Evolutionary conservation across 2,329 filamentous ascomycete genomes (phyloP).

Genomic region (Trichoderma pleuroti): DNA sequence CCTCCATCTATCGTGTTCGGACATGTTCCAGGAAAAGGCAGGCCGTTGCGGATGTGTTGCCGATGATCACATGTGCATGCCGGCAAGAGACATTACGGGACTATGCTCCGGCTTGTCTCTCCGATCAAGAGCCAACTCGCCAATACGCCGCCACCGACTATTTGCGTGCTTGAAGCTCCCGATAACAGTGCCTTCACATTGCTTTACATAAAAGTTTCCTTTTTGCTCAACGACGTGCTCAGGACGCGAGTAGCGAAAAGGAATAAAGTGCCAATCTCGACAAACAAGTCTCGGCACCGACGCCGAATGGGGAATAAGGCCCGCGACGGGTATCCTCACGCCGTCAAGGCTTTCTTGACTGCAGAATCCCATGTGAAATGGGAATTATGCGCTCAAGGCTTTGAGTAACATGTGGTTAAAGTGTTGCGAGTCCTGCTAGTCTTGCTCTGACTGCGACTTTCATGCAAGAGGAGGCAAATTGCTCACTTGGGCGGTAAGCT

Average conservation of each 20-base stretch:
- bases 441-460: background rate
- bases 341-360: background rate
- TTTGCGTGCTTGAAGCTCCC: background rate
- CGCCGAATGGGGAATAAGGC: conserved; percentile 5
- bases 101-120: background rate
- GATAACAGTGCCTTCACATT: background rate
- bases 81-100: background rate
- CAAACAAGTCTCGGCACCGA: conserved; percentile 3
- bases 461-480: background rate
- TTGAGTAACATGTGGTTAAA: background rate
- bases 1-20: background rate
- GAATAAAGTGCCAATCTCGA: background rate
- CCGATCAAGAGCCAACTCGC: background rate
- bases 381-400: background rate
- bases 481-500: background rate
- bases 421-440: background rate
- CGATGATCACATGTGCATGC: conserved; percentile 10
- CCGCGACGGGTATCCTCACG: background rate
- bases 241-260: background rate
- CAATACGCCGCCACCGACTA: background rate
- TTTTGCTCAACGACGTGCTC: background rate
- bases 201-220: background rate
- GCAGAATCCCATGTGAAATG: background rate
- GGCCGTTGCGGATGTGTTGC: background rate
- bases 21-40: conserved; percentile 9